These are phyloP conservation scores for Sugiyamaella smithiae DNA, from an alignment of 805 yeast species.

Conservation along the genomic window DNA sequence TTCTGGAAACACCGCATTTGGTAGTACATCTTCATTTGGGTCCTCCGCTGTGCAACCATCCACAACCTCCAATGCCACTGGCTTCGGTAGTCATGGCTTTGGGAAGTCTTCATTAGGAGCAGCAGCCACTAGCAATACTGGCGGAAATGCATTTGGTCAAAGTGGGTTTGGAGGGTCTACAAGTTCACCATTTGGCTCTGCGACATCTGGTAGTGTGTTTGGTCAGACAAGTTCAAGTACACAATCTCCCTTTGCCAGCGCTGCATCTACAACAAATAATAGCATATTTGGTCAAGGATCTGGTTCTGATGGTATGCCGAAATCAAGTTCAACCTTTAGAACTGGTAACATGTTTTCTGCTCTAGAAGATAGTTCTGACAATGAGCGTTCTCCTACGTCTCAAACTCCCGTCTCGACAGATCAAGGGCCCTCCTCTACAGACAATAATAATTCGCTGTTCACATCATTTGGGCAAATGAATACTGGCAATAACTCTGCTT, in stretches of 20 bases:
- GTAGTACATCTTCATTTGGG: constrained; percentile 25
- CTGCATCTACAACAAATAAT: neutral
- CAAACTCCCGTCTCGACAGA: too few species aligned
- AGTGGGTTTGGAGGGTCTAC: constrained; percentile 13
- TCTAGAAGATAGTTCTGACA: neutral
- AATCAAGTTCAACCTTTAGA: neutral
- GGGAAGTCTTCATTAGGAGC: constrained; percentile 17
- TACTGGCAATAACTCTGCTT: too few species aligned
- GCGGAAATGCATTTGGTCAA: neutral
- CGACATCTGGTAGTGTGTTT: constrained; percentile 7
- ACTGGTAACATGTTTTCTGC: neutral
- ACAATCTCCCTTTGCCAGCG: constrained; percentile 8
- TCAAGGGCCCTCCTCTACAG: too few species aligned
- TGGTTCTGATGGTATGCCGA: neutral
- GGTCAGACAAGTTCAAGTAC: constrained; percentile 9
- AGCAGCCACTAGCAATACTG: neutral
- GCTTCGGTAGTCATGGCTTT: constrained; percentile 27
- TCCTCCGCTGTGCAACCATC: too few species aligned
- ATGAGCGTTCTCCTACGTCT: neutral
- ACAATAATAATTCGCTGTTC: too few species aligned
- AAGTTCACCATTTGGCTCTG: constrained; percentile 5
- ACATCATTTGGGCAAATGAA: too few species aligned
- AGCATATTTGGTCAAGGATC: neutral
- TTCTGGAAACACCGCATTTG: constrained; percentile 8
- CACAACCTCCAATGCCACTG: constrained; percentile 7